A percentile compares a stretch with the other conserved stretches of the same genome.
Conservation (phyloP, 2,329 filamentous ascomycete species). For the Colletotrichum neosansevieriae region DNA sequence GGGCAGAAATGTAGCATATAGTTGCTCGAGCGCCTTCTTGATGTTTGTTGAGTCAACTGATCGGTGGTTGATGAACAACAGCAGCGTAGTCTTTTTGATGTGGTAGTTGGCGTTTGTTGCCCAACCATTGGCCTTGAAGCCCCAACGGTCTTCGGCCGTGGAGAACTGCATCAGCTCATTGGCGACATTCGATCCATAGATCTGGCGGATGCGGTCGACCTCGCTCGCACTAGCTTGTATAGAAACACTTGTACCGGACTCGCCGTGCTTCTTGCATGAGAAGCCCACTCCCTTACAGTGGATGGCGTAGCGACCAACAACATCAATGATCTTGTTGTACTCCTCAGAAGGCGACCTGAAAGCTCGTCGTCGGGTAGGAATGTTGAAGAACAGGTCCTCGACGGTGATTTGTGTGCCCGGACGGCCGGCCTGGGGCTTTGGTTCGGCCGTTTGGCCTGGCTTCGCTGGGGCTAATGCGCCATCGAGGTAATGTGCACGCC, state of each 20-base stretch:
- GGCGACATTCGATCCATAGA: constrained; percentile 85
- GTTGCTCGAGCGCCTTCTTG: constrained; percentile 91
- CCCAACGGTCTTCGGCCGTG: constrained; percentile 80
- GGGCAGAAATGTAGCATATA: constrained; percentile 86
- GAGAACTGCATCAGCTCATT: constrained; percentile 88
- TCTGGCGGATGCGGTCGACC: constrained; percentile 88
- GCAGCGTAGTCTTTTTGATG: constrained; percentile 86
- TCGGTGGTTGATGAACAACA: constrained; percentile 97
- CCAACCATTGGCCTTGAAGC: constrained; percentile 84
- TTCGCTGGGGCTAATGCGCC: constrained; percentile 86
- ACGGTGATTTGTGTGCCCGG: constrained; percentile 95
- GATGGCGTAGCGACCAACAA: constrained; percentile 92
- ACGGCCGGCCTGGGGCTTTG: constrained; percentile 87
- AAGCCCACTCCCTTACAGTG: constrained; percentile 94
- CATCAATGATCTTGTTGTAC: constrained; percentile 96
- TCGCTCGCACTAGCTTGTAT: constrained; percentile 79
- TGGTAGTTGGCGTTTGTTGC: constrained; percentile 95
- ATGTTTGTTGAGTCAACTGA: constrained; percentile 90
- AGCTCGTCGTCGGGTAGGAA: constrained; percentile 86
- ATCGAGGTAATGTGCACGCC: constrained; percentile 88
- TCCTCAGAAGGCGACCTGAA: constrained; percentile 95
- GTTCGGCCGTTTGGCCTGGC: constrained; percentile 86
- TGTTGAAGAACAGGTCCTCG: constrained; percentile 97
- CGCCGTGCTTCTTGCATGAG: constrained; percentile 96
- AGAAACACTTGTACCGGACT: constrained; percentile 84